phyloP scores from a whole-genome alignment of 169 alveolate species.

The Babesia bovis region DNA sequence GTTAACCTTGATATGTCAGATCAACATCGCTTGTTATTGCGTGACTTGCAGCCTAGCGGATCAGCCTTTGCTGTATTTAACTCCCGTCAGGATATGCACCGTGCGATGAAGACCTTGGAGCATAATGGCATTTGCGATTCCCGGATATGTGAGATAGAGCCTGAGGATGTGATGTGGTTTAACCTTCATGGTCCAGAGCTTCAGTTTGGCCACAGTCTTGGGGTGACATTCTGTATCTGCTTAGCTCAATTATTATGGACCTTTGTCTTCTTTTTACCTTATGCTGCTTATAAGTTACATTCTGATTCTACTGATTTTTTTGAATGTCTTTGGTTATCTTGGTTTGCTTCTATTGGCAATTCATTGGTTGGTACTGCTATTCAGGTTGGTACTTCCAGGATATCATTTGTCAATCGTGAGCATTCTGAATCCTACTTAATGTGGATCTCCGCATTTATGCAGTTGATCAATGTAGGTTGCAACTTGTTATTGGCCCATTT shows the following conservation, averaged over 20 bases:
- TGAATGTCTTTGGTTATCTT: conserved; percentile 42
- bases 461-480: conserved; percentile 57
- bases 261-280: conserved; percentile 70
- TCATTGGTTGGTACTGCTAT: conserved; percentile 48
- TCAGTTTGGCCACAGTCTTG: conserved; percentile 7
- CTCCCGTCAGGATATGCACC: conserved; percentile 8
- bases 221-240: conserved; percentile 27
- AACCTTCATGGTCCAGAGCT: conserved; percentile 32
- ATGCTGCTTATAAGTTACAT: conserved; percentile 64
- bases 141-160: conserved; percentile 66
- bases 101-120: conserved; percentile 10
- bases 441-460: conserved; percentile 41
- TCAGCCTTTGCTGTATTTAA: conserved; percentile 41
- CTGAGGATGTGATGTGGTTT: conserved; percentile 70
- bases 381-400: conserved; percentile 25
- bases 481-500: conserved; percentile 69
- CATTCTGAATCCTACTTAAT: conserved; percentile 59
- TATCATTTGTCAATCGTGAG: conserved; percentile 53
- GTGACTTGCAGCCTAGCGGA: conserved; percentile 36
- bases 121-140: conserved; percentile 27
- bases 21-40: conserved; percentile 8
- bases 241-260: conserved; percentile 54
- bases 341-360: conserved; percentile 69
- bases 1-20: conserved; percentile 43
- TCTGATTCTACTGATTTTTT: conserved; percentile 35